A percentile compares a stretch with the other conserved stretches of the same genome.
phyloP scores from a whole-genome alignment of 2,329 filamentous ascomycete genomes.

The Cordyceps pruinosa region DNA sequence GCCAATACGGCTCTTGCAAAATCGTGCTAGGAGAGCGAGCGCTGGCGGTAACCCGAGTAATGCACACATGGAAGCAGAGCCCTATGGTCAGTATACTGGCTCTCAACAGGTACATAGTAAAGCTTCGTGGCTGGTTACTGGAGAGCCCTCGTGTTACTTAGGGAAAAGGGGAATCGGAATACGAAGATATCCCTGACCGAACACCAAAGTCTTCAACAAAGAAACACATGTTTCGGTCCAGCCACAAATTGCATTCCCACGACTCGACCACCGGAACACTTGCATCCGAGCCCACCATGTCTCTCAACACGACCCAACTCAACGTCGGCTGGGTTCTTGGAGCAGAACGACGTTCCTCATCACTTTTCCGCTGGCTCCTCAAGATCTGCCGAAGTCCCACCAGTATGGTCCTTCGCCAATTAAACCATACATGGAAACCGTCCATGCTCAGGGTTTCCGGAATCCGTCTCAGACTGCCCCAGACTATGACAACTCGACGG shows the following conservation, averaged over 20 bases:
- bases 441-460: too few species aligned
- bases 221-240: background rate
- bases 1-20: background rate
- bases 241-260: background rate
- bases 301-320: background rate
- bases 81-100: background rate
- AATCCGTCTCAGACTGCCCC: too few species aligned
- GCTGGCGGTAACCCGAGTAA: background rate
- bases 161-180: background rate
- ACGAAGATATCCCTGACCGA: too few species aligned
- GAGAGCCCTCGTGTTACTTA: background rate
- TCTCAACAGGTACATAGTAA: background rate
- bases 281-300: slow-evolving; percentile 6
- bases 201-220: background rate
- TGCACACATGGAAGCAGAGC: background rate
- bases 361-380: background rate
- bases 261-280: background rate
- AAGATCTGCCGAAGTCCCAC: slow-evolving; percentile 9
- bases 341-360: background rate
- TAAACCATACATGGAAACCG: too few species aligned
- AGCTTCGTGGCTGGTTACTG: too few species aligned
- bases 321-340: background rate
- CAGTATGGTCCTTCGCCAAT: too few species aligned
- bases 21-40: background rate
- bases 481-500: too few species aligned